Conservation (phyloP, 129 eudicot species). For the Lonicera japonica region DNA sequence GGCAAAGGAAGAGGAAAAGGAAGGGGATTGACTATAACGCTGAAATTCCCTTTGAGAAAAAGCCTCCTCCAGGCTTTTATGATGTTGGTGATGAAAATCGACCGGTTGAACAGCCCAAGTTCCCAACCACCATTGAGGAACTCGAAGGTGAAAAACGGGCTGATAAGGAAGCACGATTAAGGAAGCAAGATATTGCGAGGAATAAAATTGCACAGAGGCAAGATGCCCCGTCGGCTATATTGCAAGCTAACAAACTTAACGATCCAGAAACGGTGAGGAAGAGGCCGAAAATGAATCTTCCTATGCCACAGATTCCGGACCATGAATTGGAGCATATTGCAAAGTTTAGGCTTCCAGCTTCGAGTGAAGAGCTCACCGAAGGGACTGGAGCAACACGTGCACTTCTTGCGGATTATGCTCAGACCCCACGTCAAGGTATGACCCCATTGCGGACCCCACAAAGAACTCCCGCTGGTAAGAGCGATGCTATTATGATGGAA, state of each 20-base stretch:
- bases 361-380: slow-evolving; percentile 72
- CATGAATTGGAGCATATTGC: slow-evolving; percentile 94
- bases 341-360: slow-evolving; percentile 79
- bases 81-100: slow-evolving; percentile 82
- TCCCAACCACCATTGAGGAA: slow-evolving; percentile 89
- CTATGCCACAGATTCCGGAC: slow-evolving; percentile 95
- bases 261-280: slow-evolving; percentile 91
- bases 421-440: slow-evolving; percentile 86
- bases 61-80: slow-evolving; percentile 95
- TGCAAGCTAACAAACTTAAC: slow-evolving; percentile 90
- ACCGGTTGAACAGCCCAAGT: slow-evolving; percentile 61
- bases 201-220: slow-evolving; percentile 92
- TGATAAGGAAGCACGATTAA: slow-evolving; percentile 78
- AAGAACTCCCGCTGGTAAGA: slow-evolving; percentile 90
- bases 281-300: slow-evolving; percentile 88
- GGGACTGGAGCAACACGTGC: slow-evolving; percentile 95
- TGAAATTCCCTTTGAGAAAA: slow-evolving; percentile 93
- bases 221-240: slow-evolving; percentile 86
- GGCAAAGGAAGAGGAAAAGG: slow-evolving; percentile 81
- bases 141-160: slow-evolving; percentile 92
- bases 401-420: slow-evolving; percentile 77
- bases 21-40: slow-evolving; percentile 95
- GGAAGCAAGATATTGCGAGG: slow-evolving; percentile 90
- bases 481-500: slow-evolving; percentile 98
- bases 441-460: slow-evolving; percentile 93